These are phyloP conservation scores for Sedum album DNA, from an alignment of 164 flowering plant species.

Conservation along the genomic window DNA sequence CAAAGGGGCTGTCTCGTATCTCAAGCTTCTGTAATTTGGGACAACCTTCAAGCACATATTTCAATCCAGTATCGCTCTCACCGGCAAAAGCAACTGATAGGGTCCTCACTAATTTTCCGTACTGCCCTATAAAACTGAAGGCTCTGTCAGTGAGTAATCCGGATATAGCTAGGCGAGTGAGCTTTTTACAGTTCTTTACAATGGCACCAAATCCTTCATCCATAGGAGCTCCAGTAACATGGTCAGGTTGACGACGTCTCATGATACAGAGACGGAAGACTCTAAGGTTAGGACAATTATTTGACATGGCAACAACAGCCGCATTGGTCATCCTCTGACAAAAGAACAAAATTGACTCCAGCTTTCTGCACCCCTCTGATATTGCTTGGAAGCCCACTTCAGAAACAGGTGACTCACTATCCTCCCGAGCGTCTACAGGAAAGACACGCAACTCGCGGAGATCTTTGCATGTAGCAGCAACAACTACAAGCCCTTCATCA, in stretches of 20 bases:
- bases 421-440: slow-evolving; percentile 57
- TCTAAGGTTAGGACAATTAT: slow-evolving; percentile 64
- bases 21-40: slow-evolving; percentile 77
- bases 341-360: slow-evolving; percentile 66
- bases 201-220: slow-evolving; percentile 94
- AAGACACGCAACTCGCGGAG: slow-evolving; percentile 75
- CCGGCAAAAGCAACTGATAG: slow-evolving; percentile 90
- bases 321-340: slow-evolving; percentile 85
- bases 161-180: slow-evolving; percentile 73
- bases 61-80: slow-evolving; percentile 57
- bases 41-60: slow-evolving; percentile 77
- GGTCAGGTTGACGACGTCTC: slow-evolving; percentile 70
- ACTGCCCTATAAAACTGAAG: slow-evolving; percentile 55
- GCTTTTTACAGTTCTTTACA: slow-evolving; percentile 77
- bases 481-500: slow-evolving; percentile 81
- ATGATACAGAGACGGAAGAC: slow-evolving; percentile 89
- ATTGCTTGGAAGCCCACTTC: slow-evolving; percentile 78
- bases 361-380: slow-evolving; percentile 69
- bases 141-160: slow-evolving; percentile 77
- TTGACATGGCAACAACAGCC: slow-evolving; percentile 73
- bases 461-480: slow-evolving; percentile 70
- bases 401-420: slow-evolving; percentile 57
- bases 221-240: slow-evolving; percentile 69
- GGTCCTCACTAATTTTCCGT: slow-evolving; percentile 70
- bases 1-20: slow-evolving; percentile 93